Conservation (phyloP, 2,329 filamentous ascomycete species). For the Pseudopyrenochaeta lycopersici region DNA sequence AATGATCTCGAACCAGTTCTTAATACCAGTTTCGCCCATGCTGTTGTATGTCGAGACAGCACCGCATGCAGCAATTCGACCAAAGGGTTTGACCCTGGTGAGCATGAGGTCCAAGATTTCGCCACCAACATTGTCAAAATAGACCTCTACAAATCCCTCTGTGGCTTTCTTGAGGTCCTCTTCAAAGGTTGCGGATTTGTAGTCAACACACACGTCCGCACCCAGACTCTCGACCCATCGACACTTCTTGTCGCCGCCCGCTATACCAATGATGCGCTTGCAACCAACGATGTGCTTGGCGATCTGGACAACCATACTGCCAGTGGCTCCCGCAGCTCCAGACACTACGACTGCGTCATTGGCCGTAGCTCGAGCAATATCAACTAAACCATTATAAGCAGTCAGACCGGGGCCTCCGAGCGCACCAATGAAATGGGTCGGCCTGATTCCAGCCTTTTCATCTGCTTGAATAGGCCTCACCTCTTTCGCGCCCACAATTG, state of each 20-base stretch:
- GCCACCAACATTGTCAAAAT: slow-evolving; percentile 63
- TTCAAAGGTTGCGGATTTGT: slow-evolving; percentile 59
- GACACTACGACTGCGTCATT: slow-evolving; percentile 80
- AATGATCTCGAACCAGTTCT: slow-evolving; percentile 56
- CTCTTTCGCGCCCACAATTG: slow-evolving; percentile 56
- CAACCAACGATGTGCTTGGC: slow-evolving; percentile 60
- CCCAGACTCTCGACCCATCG: slow-evolving; percentile 60
- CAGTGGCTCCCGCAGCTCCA: slow-evolving; percentile 80
- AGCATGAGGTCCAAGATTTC: slow-evolving; percentile 59
- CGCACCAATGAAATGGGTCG: slow-evolving; percentile 58
- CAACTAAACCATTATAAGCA: slow-evolving; percentile 77
- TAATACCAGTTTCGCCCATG: slow-evolving; percentile 40
- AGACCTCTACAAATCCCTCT: slow-evolving; percentile 61
- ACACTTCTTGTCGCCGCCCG: slow-evolving; percentile 63
- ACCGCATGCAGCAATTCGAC: slow-evolving; percentile 56
- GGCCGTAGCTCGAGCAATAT: slow-evolving; percentile 70
- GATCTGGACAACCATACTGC: slow-evolving; percentile 71
- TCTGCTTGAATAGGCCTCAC: slow-evolving; percentile 41
- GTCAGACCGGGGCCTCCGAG: slow-evolving; percentile 68
- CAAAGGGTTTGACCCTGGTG: slow-evolving; percentile 51
- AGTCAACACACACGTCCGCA: slow-evolving; percentile 65
- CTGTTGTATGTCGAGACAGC: slow-evolving; percentile 55
- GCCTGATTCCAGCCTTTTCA: slow-evolving; percentile 45
- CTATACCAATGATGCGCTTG: slow-evolving; percentile 62
- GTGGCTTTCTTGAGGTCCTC: slow-evolving; percentile 58